These are phyloP conservation scores for Rhodotorula babjevae DNA, from an alignment of 768 basidiomycete genomes.

Conservation along the genomic window DNA sequence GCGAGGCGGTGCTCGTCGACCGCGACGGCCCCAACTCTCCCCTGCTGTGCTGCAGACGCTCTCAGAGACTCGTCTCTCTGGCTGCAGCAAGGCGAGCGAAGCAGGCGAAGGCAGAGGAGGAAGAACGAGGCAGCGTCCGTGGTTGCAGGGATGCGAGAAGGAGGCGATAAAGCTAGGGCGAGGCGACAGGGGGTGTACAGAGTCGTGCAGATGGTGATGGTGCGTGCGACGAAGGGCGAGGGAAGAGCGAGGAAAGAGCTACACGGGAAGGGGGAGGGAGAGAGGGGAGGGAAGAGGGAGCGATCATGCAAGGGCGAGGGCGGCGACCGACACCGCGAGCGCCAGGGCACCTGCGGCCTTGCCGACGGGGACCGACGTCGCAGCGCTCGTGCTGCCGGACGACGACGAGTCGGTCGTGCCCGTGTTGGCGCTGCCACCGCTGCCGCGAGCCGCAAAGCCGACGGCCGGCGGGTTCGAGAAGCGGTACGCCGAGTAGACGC, in stretches of 20 bases:
- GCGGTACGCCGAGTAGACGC: constrained; percentile 41
- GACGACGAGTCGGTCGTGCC: background rate
- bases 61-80: too few species aligned
- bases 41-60: too few species aligned
- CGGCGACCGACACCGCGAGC: background rate
- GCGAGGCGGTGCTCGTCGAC: too few species aligned
- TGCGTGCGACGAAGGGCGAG: too few species aligned
- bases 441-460: constrained; percentile 74
- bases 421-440: constrained; percentile 24
- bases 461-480: constrained; percentile 46
- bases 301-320: background rate
- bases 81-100: too few species aligned
- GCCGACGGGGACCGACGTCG: background rate
- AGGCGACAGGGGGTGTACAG: background rate
- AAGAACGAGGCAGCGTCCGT: background rate
- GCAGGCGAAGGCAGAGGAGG: too few species aligned
- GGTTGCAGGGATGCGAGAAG: background rate
- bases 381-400: background rate
- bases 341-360: background rate
- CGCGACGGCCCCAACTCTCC: too few species aligned
- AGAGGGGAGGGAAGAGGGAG: background rate
- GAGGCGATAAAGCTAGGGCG: background rate
- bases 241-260: background rate
- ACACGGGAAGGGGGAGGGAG: too few species aligned
- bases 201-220: background rate